These are phyloP conservation scores for Neurospora discreta DNA, from an alignment of 495 filamentous ascomycete genomes.

Conservation along the genomic window DNA sequence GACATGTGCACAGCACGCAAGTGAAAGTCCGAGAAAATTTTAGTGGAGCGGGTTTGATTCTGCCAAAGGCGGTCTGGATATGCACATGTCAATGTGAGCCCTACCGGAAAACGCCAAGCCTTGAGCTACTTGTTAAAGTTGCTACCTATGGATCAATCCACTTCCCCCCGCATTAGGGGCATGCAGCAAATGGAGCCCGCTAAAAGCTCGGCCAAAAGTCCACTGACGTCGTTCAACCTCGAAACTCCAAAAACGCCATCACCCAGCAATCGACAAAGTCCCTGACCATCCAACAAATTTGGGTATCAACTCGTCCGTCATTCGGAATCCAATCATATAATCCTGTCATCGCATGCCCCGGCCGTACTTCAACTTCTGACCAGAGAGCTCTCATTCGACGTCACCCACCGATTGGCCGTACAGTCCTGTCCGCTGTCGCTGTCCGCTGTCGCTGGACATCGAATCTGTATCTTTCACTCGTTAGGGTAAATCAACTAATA, in stretches of 20 bases:
- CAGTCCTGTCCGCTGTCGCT: neutral
- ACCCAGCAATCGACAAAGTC: neutral
- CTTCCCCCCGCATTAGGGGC: neutral
- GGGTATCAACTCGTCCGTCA: neutral
- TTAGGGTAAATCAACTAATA: neutral
- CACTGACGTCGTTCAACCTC: neutral
- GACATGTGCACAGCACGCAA: neutral
- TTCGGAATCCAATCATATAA: neutral
- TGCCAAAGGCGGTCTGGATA: conserved; percentile 16
- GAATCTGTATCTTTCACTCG: neutral
- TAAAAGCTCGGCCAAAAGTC: neutral
- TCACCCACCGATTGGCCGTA: neutral
- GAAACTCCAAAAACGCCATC: neutral
- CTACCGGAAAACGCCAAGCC: neutral
- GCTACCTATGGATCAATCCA: no score
- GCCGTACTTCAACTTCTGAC: neutral
- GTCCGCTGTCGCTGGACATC: neutral
- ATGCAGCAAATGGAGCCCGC: neutral
- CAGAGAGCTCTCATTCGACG: neutral
- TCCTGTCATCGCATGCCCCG: neutral
- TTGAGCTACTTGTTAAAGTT: no score
- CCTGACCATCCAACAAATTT: neutral
- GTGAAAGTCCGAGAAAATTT: conserved; percentile 15
- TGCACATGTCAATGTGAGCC: neutral
- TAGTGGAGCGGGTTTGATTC: conserved; percentile 17